Conservation (phyloP, 345 rosid species). For the Gossypioides kirkii region DNA sequence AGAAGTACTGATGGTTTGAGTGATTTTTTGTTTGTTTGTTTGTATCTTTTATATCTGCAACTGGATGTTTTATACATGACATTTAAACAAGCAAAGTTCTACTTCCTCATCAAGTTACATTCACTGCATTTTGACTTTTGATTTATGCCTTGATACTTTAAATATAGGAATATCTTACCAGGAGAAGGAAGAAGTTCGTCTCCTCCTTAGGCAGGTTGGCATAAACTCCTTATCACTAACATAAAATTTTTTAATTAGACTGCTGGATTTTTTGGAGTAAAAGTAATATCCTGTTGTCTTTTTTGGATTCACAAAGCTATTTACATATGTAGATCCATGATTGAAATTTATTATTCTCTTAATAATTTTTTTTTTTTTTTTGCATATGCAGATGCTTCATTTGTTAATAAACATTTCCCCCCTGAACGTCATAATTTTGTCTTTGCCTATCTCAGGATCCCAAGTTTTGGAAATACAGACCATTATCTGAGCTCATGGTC, state of each 20-base stretch:
- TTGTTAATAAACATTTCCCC: neutral
- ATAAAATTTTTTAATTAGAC: neutral
- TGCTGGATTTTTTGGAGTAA: neutral
- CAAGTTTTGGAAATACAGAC: conserved; percentile 77
- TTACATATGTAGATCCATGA: neutral
- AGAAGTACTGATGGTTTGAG: neutral
- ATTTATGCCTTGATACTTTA: conserved; percentile 7
- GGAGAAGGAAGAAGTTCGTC: conserved; percentile 95
- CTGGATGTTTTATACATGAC: neutral
- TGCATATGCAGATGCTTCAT: neutral
- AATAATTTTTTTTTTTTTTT: neutral
- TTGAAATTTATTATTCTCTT: neutral
- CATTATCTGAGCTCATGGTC: conserved; percentile 77
- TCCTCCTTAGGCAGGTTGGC: conserved; percentile 80
- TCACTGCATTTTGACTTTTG: conserved; percentile 10
- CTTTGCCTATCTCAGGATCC: conserved; percentile 57
- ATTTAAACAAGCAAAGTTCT: conserved; percentile 15
- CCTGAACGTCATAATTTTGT: neutral
- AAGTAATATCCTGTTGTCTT: neutral
- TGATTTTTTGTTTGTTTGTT: no score
- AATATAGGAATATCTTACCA: conserved; percentile 69
- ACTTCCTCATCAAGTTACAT: conserved; percentile 7
- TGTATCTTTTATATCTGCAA: no score
- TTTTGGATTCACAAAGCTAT: neutral
- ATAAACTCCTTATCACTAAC: conserved; percentile 15